Conservation (phyloP, 768 basidiomycete species). For the Sporobolomyces pararoseus region DNA sequence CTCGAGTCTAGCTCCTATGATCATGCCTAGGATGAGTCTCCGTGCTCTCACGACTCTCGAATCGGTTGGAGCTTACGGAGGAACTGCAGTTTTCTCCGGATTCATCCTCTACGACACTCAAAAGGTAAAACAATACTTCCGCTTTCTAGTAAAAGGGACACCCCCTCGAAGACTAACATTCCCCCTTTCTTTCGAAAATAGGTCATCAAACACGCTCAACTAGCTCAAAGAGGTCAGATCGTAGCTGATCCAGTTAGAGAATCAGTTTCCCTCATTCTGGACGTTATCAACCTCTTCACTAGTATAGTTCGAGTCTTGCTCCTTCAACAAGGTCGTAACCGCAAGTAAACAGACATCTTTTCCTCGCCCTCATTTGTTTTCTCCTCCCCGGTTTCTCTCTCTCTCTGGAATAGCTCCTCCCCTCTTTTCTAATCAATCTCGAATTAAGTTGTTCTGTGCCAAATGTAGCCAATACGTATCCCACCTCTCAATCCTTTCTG, state of each 20-base stretch:
- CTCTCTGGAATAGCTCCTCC: background rate
- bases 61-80: slow-evolving; percentile 76
- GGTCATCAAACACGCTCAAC: slow-evolving; percentile 60
- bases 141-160: too few species aligned
- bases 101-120: slow-evolving; percentile 87
- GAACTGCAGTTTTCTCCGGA: slow-evolving; percentile 78
- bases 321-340: slow-evolving; percentile 34
- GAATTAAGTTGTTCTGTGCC: too few species aligned
- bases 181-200: too few species aligned
- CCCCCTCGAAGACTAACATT: too few species aligned
- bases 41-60: slow-evolving; percentile 73
- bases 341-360: background rate
- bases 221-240: slow-evolving; percentile 66
- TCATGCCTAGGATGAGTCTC: slow-evolving; percentile 64
- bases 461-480: too few species aligned
- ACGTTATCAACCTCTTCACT: slow-evolving; percentile 79
- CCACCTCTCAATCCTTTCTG: too few species aligned
- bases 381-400: background rate
- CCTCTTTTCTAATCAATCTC: too few species aligned
- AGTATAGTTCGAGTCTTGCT: slow-evolving; percentile 28
- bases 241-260: slow-evolving; percentile 62
- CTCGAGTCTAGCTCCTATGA: slow-evolving; percentile 80
- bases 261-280: slow-evolving; percentile 52
- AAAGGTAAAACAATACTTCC: slow-evolving; percentile 61
- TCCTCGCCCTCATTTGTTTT: background rate